Base-by-base conservation (phyloP, 148 eudicot species). In the Vaccinium darrowii region DNA sequence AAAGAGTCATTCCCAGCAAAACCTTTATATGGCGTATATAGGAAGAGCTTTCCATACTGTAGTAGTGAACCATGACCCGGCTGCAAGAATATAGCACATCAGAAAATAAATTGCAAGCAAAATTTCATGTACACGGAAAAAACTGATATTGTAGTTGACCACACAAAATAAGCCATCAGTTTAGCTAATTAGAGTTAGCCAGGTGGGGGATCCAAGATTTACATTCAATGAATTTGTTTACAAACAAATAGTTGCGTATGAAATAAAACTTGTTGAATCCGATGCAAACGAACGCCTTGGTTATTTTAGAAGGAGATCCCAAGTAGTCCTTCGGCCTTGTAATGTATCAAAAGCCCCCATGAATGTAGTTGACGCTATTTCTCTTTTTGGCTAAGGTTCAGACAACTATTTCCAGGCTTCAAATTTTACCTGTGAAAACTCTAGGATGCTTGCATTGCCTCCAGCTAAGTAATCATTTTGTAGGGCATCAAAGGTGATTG, bases 1-100 rank as follows among this genome's bases (percentile, higher is more conserved):
- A 97, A 95, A 73, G 92, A 87, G 89, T 97, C 99, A 82, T 90
- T 94, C 76, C 99, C 99, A 30, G 90, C 92, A 83, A 88, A 93
- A 78, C 95, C 96, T 91, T 94, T 95, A 87, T 84, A 90, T 23
- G 99, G 99, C 23, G 99, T 95, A 83, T 95, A 97, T 88, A 95
- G 90, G 23, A 95, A 92, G 63, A 88, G 88, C 86, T 63, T 83
- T 52, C 88, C 96, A 58, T 89, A 88, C 80, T 89, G 94, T 82
- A 97, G 86, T 85, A 97, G 60, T 60, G 98, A 91, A 84, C 99
- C 99, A 81, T 92, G 91, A 81, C 81, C 80, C 51, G 99, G 98
- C 99, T 97, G 97, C 90, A 83, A 89, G 50, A 23, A 83, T 77
- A 83, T 47, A 71, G 71, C 39, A 43, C 47, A 67, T 43, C 77